These are phyloP conservation scores for Fusarium buharicum DNA, from an alignment of 2,329 filamentous ascomycete species.

Conservation along the genomic window DNA sequence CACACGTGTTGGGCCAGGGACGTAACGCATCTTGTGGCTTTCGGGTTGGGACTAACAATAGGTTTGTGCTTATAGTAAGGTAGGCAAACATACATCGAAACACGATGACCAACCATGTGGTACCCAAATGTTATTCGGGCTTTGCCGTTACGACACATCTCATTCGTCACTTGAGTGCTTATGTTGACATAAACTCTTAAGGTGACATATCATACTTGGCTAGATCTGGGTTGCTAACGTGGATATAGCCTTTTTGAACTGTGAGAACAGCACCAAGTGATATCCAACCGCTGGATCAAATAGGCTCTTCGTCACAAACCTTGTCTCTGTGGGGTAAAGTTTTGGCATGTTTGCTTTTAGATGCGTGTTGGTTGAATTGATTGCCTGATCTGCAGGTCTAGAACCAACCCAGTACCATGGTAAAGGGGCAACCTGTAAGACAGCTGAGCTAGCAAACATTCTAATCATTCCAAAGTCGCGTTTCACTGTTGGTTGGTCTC, in stretches of 20 bases:
- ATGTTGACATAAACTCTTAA: no score
- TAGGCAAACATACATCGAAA: no score
- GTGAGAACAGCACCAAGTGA: no score
- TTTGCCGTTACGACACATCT: no score
- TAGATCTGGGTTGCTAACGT: no score
- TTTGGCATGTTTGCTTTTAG: not conserved
- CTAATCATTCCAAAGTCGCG: no score
- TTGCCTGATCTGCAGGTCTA: not conserved
- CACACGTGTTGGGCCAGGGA: not conserved
- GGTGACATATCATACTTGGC: no score
- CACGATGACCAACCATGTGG: no score
- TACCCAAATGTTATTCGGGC: no score
- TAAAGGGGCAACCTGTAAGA: not conserved
- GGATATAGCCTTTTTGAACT: no score
- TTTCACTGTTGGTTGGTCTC: slow-evolving; percentile 4
- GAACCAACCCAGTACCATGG: not conserved
- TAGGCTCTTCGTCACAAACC: not conserved
- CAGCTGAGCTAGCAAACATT: not conserved
- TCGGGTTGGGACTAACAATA: not conserved
- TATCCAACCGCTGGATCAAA: no score
- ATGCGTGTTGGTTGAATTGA: not conserved
- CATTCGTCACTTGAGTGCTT: no score
- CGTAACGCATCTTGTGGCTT: not conserved
- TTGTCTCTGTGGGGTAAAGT: slow-evolving; percentile 9
- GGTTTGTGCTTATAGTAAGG: not conserved